Base-by-base conservation (phyloP, 352 stramenopile species). In the Elongisporangium prolatum region DNA sequence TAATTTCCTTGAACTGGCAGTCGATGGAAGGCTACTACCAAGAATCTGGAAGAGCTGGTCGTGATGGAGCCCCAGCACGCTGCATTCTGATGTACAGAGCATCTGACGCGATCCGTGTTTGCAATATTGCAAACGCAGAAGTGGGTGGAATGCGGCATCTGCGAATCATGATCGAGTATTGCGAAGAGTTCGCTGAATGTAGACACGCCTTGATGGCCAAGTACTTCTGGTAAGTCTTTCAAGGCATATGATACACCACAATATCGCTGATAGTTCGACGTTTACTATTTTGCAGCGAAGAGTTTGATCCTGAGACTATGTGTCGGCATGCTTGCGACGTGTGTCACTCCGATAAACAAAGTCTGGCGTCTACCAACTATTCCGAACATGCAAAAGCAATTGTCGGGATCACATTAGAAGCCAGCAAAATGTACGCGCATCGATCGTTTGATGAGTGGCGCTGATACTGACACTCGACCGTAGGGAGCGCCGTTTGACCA, bases 21-120 rank as follows among this genome's bases (percentile, higher is more conserved):
- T 97, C 86, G 9, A 70, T 99, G 40, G 97, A 99, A 76, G 95
- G 89, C 0, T 99, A 99, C 64, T 99, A 98, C 64, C 97, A 99
- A 74, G 96, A 99, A 75, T 96, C 86, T 14, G 97, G 97, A 7
- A 77, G 97, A 50, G 97, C 93, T 47, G 97, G 97, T 44, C 81
- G 97, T 28, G 97, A 99, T 73, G 97, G 97, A 8, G 66, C 93
- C 1, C 64, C 87, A 13, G 74, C 85, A 7, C 74, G 88, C n/a
- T 97, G 93, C 63, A 70, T 97, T 9, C 59, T 98, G 22, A 85
- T 96, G 67, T 98, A 97, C 57, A 73, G 72, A 11, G 57, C 72
- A 0, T 77, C 73, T 11, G 92, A 98, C 61, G 86, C 93, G 2
- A 57, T 84, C 21, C 77, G 76, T n/a, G 80, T 93, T 4, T 79